Evolutionary conservation across 352 stramenopile genomes (phyloP), one percentile per base, ranked within the genome.

Genomic region (Pythium coloratum): DNA sequence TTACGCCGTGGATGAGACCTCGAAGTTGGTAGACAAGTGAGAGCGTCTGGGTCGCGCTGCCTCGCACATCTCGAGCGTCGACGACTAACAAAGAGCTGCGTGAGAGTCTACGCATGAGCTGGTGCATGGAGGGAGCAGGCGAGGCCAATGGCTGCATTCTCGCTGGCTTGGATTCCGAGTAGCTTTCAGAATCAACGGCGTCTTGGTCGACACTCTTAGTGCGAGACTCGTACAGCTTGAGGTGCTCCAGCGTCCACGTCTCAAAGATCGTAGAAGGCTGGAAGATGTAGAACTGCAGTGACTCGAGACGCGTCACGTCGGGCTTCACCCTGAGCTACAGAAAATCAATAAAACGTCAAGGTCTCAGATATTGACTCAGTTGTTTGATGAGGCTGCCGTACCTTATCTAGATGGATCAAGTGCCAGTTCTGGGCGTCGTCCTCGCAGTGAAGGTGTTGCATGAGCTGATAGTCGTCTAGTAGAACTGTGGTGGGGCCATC

Each of bases 391-490:
- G 20, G 20, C 20, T 24, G 20, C 20, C 20, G 54, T 59, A 90
- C 76, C 57, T 89, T 72, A 36, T 88, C 75, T 32, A 89, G 67
- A 33, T 78, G 72, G 33, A 92, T 36, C 20, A 86, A 20, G 49
- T 92, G 79, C 84, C 82, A 91, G 47, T 85, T 77, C 69, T 92
- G 82, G 13, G 82, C 81, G 46, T 92, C 84, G 34, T 90, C 79
- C 44, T 92, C 84, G 36, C 68, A 84, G 67, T 91, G 75, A 24
- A 75, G 55, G 47, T 88, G 71, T 20, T 77, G 60, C 84, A 91
- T 91, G 28, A 92, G 74, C 28, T 62, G n/a, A 12, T 80, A 74
- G 2, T 73, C 49, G 14, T 72, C 66, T n/a, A 79, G 62, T 26
- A 91, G 62, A 47, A 86, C 76, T 1, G 55, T 69, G 28, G 70